Conservation (phyloP, 495 filamentous ascomycete species). For the Letharia columbiana region DNA sequence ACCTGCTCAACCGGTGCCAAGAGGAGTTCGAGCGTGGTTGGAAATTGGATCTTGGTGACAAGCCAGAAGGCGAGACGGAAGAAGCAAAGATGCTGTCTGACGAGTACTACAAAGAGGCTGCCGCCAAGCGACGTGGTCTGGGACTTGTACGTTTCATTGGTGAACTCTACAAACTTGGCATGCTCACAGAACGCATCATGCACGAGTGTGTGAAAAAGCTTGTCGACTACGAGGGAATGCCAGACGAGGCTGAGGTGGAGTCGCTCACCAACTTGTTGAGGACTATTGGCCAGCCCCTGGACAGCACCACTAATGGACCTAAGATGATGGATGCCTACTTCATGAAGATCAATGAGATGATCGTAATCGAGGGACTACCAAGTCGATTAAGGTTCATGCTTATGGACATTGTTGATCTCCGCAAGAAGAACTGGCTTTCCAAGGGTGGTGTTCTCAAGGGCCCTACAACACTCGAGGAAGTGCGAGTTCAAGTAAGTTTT, state of each 20-base stretch:
- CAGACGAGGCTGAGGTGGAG: constrained; percentile 94
- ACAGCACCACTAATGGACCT: constrained; percentile 69
- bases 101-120: constrained; percentile 92
- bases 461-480: constrained; percentile 89
- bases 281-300: constrained; percentile 82
- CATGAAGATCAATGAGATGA: constrained; percentile 68
- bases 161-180: constrained; percentile 95
- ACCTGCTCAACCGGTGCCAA: constrained; percentile 96
- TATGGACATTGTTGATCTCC: constrained; percentile 84
- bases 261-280: constrained; percentile 83
- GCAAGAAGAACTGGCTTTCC: constrained; percentile 62
- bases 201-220: constrained; percentile 97
- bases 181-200: constrained; percentile 99
- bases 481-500: constrained; percentile 66
- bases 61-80: constrained; percentile 64
- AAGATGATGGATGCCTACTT: constrained; percentile 93
- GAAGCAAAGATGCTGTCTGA: constrained; percentile 84
- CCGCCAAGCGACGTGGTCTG: constrained; percentile 92
- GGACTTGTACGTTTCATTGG: constrained; percentile 99
- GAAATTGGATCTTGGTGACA: constrained; percentile 79
- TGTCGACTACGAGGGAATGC: constrained; percentile 86
- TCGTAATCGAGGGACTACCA: constrained; percentile 65
- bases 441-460: constrained; percentile 82
- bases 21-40: constrained; percentile 98
- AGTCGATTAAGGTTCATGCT: constrained; percentile 93